Conservation (phyloP, 176 grass and related monocot genomes). For the Carex myosuroides region DNA sequence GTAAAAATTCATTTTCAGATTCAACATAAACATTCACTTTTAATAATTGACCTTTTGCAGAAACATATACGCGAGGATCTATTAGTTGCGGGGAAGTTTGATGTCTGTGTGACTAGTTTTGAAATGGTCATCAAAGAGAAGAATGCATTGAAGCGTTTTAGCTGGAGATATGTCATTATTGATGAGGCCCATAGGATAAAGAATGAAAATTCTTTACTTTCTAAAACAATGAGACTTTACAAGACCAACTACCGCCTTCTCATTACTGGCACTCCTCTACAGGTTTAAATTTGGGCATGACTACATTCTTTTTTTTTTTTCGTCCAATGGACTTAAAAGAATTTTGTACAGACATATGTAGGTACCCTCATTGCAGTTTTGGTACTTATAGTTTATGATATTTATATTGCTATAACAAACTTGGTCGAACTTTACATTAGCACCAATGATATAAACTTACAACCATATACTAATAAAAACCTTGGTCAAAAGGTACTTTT, state of each 20-base stretch:
- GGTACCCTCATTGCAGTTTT: background rate
- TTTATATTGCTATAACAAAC: slow-evolving; percentile 4
- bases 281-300: slow-evolving; percentile 30
- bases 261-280: slow-evolving; percentile 62
- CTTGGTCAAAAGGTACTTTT: background rate
- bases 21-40: background rate
- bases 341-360: background rate
- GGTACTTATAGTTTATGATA: background rate
- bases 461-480: background rate
- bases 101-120: slow-evolving; percentile 80
- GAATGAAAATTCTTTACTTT: slow-evolving; percentile 75
- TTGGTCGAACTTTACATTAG: background rate
- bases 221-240: slow-evolving; percentile 78
- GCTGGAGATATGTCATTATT: slow-evolving; percentile 80
- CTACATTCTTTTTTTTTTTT: background rate
- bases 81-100: slow-evolving; percentile 64
- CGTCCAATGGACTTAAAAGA: background rate
- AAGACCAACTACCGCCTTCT: slow-evolving; percentile 70
- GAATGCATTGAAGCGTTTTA: slow-evolving; percentile 55
- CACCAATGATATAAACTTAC: background rate
- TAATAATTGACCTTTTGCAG: slow-evolving; percentile 21
- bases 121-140: slow-evolving; percentile 88
- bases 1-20: background rate
- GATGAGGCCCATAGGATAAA: slow-evolving; percentile 83
- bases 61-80: slow-evolving; percentile 58